phyloP scores from a whole-genome alignment of 2,329 filamentous ascomycete species.

The Talaromyces sp. region DNA sequence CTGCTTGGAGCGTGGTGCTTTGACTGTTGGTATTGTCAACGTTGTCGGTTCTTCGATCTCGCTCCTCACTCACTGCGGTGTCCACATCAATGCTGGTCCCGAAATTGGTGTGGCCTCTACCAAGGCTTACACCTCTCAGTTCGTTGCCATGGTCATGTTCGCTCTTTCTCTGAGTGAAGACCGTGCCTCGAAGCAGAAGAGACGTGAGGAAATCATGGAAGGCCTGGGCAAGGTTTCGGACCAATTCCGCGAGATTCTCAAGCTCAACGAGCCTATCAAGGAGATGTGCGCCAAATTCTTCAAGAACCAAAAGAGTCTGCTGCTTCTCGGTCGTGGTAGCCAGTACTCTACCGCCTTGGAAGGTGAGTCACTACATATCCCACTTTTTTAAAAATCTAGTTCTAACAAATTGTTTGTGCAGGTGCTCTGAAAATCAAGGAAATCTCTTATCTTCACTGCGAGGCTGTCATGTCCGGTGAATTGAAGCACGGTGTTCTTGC shows the following conservation, averaged over 20 bases:
- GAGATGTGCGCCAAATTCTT: slow-evolving; percentile 84
- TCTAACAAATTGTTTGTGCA: slow-evolving; percentile 17
- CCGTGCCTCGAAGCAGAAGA: slow-evolving; percentile 85
- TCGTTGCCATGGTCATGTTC: slow-evolving; percentile 99
- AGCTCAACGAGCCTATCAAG: slow-evolving; percentile 92
- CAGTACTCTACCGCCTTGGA: slow-evolving; percentile 93
- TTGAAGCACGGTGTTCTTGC: slow-evolving; percentile 98
- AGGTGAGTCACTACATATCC: slow-evolving; percentile 43
- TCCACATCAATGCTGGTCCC: slow-evolving; percentile 97
- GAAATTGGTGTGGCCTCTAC: slow-evolving; percentile 99
- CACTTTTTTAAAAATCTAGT: slow-evolving; percentile 10
- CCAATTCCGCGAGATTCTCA: slow-evolving; percentile 87
- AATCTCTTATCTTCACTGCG: slow-evolving; percentile 98
- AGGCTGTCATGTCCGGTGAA: slow-evolving; percentile 99
- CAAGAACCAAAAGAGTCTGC: slow-evolving; percentile 94
- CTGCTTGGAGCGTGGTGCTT: slow-evolving; percentile 92
- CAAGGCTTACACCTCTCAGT: slow-evolving; percentile 99
- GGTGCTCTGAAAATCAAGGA: slow-evolving; percentile 98
- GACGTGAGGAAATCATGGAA: slow-evolving; percentile 93
- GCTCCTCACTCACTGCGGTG: slow-evolving; percentile 97
- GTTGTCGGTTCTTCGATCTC: slow-evolving; percentile 98
- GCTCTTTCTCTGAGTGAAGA: slow-evolving; percentile 94
- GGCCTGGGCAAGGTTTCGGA: slow-evolving; percentile 80
- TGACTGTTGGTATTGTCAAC: slow-evolving; percentile 98
- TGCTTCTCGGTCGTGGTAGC: slow-evolving; percentile 88